These are phyloP conservation scores for Kwoniella dendrophila DNA, from an alignment of 768 basidiomycete species.

Conservation along the genomic window DNA sequence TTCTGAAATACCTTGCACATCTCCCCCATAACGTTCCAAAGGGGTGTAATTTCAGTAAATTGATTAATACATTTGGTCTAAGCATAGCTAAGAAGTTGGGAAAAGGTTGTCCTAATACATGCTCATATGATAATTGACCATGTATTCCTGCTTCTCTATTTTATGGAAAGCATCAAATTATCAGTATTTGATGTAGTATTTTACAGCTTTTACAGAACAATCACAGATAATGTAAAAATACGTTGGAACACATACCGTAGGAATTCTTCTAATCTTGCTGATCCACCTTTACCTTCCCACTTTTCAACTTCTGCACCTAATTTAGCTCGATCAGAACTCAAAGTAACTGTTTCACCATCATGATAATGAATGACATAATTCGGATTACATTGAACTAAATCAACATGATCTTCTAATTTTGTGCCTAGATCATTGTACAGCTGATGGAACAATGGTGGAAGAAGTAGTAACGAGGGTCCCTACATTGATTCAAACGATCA, in stretches of 20 bases:
- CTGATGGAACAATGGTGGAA: slow-evolving; percentile 57
- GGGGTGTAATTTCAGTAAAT: slow-evolving; percentile 54
- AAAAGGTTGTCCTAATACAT: slow-evolving; percentile 57
- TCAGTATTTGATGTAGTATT: neutral
- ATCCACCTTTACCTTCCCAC: slow-evolving; percentile 57
- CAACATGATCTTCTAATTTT: slow-evolving; percentile 53
- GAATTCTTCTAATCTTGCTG: slow-evolving; percentile 52
- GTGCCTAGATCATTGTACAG: slow-evolving; percentile 58
- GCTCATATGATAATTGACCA: slow-evolving; percentile 56
- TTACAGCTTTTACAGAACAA: no score
- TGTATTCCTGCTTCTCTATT: slow-evolving; percentile 52
- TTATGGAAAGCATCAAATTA: neutral
- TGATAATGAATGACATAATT: slow-evolving; percentile 59
- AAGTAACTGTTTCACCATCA: slow-evolving; percentile 57
- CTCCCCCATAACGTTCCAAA: slow-evolving; percentile 53
- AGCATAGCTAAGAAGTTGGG: slow-evolving; percentile 54
- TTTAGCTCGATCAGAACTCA: slow-evolving; percentile 54
- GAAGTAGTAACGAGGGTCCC: slow-evolving; percentile 56
- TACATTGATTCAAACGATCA: slow-evolving; percentile 4
- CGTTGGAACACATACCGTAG: slow-evolving; percentile 36
- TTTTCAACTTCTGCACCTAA: slow-evolving; percentile 57
- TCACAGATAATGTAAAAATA: no score
- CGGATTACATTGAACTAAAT: slow-evolving; percentile 58
- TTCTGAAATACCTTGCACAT: slow-evolving; percentile 52
- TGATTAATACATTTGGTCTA: slow-evolving; percentile 53